A percentile compares a stretch with the other conserved stretches of the same genome.
Conservation (phyloP, 768 basidiomycete species). For the Agaricus sinodeliciosus region DNA sequence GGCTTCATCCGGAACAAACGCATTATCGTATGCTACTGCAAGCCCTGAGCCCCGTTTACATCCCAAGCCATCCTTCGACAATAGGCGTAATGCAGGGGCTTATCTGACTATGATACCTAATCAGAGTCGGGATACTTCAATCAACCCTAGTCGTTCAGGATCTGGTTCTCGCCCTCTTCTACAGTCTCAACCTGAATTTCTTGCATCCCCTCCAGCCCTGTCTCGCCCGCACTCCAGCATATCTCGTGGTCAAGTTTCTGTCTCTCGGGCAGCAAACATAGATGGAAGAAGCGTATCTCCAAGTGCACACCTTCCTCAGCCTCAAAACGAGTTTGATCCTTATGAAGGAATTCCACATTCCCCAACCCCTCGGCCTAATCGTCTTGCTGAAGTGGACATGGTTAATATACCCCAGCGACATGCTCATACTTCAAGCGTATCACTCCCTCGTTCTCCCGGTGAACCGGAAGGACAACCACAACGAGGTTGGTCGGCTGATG, state of each 20-base stretch:
- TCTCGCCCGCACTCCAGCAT: background rate
- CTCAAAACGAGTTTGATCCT: conserved; percentile 1
- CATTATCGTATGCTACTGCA: background rate
- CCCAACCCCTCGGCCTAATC: background rate
- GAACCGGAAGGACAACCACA: background rate
- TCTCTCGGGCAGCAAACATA: background rate
- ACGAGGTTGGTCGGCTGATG: conserved; percentile 5
- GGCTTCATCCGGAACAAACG: background rate
- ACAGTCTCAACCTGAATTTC: background rate
- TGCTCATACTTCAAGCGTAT: background rate
- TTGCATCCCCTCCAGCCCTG: background rate
- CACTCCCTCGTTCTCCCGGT: background rate
- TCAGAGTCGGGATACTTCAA: too few relatives aligned
- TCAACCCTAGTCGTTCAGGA: background rate
- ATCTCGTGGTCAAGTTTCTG: background rate
- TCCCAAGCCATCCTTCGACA: background rate
- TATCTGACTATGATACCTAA: background rate
- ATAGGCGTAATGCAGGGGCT: too few relatives aligned
- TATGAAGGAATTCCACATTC: conserved; percentile 3
- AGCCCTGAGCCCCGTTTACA: background rate
- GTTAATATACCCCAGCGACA: background rate
- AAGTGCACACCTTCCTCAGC: background rate
- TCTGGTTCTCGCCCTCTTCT: background rate
- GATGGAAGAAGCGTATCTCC: background rate
- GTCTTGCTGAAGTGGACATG: background rate